Conservation (phyloP, 148 eudicot genomes). For the Polygonum maritimum region DNA sequence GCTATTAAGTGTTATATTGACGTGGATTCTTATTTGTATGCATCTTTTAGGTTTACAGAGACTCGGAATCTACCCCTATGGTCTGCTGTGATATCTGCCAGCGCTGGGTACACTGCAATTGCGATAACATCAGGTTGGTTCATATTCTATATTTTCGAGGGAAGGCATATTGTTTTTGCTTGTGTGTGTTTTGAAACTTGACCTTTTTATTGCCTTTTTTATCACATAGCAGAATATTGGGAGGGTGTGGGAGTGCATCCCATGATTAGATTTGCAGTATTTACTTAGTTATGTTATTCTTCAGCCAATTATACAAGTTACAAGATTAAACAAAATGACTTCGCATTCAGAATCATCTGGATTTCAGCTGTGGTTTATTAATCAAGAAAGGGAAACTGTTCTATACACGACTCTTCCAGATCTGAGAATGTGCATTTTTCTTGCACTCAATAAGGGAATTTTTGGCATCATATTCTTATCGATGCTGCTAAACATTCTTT, state of each 20-base stretch:
- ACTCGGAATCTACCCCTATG: constrained; percentile 98
- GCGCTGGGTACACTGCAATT: constrained; percentile 92
- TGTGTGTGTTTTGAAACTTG: neutral
- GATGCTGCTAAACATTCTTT: neutral
- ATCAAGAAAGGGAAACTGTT: neutral
- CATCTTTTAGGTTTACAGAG: constrained; percentile 78
- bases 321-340: neutral
- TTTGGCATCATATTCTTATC: neutral
- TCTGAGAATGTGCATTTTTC: neutral
- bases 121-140: constrained; percentile 87
- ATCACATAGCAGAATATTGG: neutral
- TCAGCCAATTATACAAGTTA: neutral
- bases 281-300: neutral
- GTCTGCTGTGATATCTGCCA: constrained; percentile 98
- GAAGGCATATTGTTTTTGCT: neutral
- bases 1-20: neutral
- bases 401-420: neutral
- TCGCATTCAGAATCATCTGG: neutral
- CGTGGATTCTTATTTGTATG: neutral
- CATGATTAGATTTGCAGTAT: neutral
- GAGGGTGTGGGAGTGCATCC: neutral
- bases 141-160: neutral
- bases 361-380: neutral
- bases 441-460: neutral
- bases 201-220: neutral